Evolutionary conservation across 2,329 filamentous ascomycete genomes (phyloP).

Genomic region (Nannizziopsis barbatae): DNA sequence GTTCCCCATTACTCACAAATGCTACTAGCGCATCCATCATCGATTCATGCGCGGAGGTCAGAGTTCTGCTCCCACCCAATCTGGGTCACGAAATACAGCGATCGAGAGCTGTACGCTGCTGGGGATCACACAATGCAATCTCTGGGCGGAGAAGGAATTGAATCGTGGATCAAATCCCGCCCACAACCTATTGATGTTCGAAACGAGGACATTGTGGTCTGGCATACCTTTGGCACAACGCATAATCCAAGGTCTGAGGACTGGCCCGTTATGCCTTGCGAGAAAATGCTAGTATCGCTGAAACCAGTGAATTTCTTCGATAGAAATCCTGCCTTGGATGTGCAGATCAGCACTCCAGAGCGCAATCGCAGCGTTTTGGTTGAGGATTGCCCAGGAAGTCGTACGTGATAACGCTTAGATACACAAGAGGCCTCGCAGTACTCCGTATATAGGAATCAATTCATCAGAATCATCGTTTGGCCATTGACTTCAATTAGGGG

Average conservation of each 20-base stretch:
- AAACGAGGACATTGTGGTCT: conserved; percentile 36
- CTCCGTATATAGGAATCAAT: too few species aligned
- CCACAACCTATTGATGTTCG: conserved; percentile 25
- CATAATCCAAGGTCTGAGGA: conserved; percentile 37
- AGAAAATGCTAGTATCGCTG: conserved; percentile 21
- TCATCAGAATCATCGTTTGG: too few species aligned
- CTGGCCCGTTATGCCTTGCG: conserved; percentile 40
- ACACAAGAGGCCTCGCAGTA: too few species aligned
- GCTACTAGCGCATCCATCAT: conserved; percentile 44
- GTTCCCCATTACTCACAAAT: conserved; percentile 46
- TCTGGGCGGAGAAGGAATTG: conserved; percentile 38
- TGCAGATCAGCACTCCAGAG: conserved; percentile 10
- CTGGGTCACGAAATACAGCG: conserved; percentile 44
- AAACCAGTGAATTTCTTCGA: conserved; percentile 25
- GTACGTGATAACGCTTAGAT: neutral
- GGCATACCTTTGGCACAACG: conserved; percentile 36
- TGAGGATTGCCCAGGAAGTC: neutral
- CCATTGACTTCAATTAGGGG: too few species aligned
- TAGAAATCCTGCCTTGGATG: conserved; percentile 20
- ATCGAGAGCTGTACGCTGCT: conserved; percentile 44
- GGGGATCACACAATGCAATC: conserved; percentile 47
- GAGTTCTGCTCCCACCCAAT: conserved; percentile 47
- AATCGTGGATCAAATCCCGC: conserved; percentile 33
- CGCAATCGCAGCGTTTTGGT: conserved; percentile 12
- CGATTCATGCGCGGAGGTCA: conserved; percentile 42